These are phyloP conservation scores for Entomortierella beljakovae DNA, from an alignment of 192 early-diverging fungal genomes.

Conservation along the genomic window DNA sequence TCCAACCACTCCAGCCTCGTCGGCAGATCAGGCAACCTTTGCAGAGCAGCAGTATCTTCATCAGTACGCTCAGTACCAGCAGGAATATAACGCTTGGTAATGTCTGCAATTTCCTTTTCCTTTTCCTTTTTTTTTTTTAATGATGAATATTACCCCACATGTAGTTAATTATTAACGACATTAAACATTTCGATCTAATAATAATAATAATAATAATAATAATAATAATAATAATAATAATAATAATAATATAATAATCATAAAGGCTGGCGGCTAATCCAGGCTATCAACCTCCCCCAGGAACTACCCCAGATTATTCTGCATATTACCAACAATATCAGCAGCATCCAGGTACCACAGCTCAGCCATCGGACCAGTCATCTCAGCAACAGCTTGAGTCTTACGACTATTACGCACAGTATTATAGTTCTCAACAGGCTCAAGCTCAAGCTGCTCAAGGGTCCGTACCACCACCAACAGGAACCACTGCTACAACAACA, in stretches of 20 bases:
- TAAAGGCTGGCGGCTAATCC: conserved; percentile 47
- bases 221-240: too few relatives aligned
- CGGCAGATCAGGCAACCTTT: conserved; percentile 44
- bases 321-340: conserved; percentile 48
- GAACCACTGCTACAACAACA: conserved; percentile 13
- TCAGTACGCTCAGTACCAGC: conserved; percentile 46
- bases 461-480: conserved; percentile 27
- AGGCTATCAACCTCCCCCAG: conserved; percentile 29
- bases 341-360: conserved; percentile 4
- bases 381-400: too few relatives aligned
- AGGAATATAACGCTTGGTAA: conserved; percentile 51
- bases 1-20: conserved; percentile 13
- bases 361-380: neutral
- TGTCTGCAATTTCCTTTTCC: too few relatives aligned
- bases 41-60: conserved; percentile 31
- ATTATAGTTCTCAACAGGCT: conserved; percentile 8
- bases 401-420: conserved; percentile 38
- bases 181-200: too few relatives aligned
- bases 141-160: neutral
- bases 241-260: too few relatives aligned
- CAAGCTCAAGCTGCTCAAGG: conserved; percentile 6
- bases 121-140: neutral
- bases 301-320: conserved; percentile 32
- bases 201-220: too few relatives aligned
- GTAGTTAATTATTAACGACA: too few relatives aligned